These are phyloP conservation scores for Handroanthus guayacan DNA, from an alignment of 257 asterid genomes.

Conservation along the genomic window DNA sequence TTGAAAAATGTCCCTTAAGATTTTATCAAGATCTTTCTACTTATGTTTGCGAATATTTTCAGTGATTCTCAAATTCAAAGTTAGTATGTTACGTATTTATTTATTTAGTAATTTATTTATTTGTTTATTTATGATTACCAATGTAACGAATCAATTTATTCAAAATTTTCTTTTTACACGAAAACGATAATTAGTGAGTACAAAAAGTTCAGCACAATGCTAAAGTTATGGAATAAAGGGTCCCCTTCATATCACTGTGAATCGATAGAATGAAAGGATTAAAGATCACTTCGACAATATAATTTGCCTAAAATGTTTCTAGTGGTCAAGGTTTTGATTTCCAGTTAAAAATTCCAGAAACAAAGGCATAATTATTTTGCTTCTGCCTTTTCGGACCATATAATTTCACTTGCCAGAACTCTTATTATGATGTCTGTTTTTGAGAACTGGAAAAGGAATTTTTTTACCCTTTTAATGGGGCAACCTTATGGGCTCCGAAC, in stretches of 20 bases:
- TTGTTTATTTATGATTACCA: no score
- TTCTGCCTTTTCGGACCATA: constrained; percentile 44
- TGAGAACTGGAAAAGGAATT: not conserved
- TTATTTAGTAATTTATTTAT: no score
- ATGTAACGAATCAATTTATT: not conserved
- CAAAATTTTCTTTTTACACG: not conserved
- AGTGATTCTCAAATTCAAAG: not conserved
- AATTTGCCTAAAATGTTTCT: constrained; percentile 27
- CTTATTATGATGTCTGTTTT: constrained; percentile 30
- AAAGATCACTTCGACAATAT: constrained; percentile 31
- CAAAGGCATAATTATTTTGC: constrained; percentile 39
- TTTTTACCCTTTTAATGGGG: not conserved
- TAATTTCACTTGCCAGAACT: constrained; percentile 37
- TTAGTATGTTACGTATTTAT: not conserved
- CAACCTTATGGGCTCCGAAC: not conserved
- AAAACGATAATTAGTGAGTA: constrained; percentile 14
- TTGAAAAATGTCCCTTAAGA: not conserved
- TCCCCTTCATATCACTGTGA: constrained; percentile 5
- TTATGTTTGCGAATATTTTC: not conserved
- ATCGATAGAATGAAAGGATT: not conserved
- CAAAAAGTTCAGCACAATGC: constrained; percentile 7
- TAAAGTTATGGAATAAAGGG: constrained; percentile 8
- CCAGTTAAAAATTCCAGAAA: constrained; percentile 4
- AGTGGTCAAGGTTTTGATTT: constrained; percentile 20
- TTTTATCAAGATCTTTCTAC: not conserved